phyloP scores from a whole-genome alignment of 768 basidiomycete species.

The Boletellus ananas region DNA sequence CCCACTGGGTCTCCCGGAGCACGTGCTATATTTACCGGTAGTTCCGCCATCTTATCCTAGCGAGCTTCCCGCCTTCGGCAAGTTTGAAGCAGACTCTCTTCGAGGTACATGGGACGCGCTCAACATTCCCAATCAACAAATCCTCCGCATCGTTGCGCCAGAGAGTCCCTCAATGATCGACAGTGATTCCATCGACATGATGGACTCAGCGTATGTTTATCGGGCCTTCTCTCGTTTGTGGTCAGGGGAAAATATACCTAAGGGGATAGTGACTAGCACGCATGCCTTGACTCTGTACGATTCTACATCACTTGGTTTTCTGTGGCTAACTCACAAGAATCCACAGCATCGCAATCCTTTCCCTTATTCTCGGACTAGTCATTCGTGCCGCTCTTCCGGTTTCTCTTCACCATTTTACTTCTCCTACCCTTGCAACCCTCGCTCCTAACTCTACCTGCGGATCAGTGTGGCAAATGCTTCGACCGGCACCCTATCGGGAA shows the following conservation, averaged over 20 bases:
- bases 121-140: constrained; percentile 38
- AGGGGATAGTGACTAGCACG: constrained; percentile 42
- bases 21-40: constrained; percentile 59
- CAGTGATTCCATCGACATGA: constrained; percentile 39
- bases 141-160: constrained; percentile 36
- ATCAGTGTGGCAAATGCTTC: constrained; percentile 41
- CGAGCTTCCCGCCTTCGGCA: constrained; percentile 26
- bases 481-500: constrained; percentile 39
- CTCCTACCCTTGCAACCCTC: constrained; percentile 16
- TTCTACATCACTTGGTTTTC: constrained; percentile 9
- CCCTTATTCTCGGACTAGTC: constrained; percentile 58
- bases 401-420: constrained; percentile 20
- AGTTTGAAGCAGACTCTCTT: constrained; percentile 21
- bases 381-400: constrained; percentile 25
- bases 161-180: constrained; percentile 43
- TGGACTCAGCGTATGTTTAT: constrained; percentile 41
- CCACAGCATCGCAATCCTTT: constrained; percentile 63
- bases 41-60: constrained; percentile 21
- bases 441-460: constrained; percentile 26
- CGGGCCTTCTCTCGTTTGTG: constrained; percentile 46
- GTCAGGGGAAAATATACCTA: constrained; percentile 33
- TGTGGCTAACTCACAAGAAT: constrained; percentile 9
- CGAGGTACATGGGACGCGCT: constrained; percentile 44
- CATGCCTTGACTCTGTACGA: constrained; percentile 68
- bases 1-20: constrained; percentile 34